A percentile compares a stretch with the other conserved stretches of the same genome.
These are phyloP conservation scores for Dendrobium nobile DNA, from an alignment of 106 monocot genomes.

Conservation along the genomic window DNA sequence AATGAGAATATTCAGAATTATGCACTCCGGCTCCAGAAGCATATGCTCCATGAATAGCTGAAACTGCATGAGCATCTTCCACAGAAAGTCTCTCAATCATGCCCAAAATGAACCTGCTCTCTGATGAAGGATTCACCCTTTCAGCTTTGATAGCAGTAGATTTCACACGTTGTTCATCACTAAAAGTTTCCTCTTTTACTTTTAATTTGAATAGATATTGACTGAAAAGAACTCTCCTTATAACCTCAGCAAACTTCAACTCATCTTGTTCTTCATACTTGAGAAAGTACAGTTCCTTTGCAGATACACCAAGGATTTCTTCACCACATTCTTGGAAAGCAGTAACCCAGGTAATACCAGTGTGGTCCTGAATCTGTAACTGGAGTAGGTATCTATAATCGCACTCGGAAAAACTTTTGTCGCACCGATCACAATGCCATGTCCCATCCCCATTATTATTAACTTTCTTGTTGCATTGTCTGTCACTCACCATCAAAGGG, in stretches of 20 bases:
- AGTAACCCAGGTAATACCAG: constrained; percentile 67
- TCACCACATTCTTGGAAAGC: constrained; percentile 81
- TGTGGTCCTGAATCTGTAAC: constrained; percentile 78
- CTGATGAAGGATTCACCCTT: constrained; percentile 49
- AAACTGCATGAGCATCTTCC: constrained; percentile 22
- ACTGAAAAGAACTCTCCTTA: constrained; percentile 44
- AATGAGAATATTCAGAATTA: too few species aligned
- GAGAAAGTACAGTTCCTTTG: constrained; percentile 57
- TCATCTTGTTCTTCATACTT: constrained; percentile 78
- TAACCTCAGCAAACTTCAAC: constrained; percentile 48
- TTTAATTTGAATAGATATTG: constrained; percentile 74
- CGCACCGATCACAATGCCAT: constrained; percentile 82
- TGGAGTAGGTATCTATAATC: constrained; percentile 72
- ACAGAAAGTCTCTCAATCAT: constrained; percentile 40
- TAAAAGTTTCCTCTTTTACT: constrained; percentile 79
- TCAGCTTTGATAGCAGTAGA: constrained; percentile 61
- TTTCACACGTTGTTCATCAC: constrained; percentile 69
- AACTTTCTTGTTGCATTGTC: constrained; percentile 78
- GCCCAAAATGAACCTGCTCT: constrained; percentile 48
- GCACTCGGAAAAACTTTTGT: constrained; percentile 58
- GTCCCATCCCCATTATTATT: constrained; percentile 81
- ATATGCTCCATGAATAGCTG: too few species aligned
- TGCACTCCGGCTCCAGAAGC: too few species aligned
- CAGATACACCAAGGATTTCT: constrained; percentile 59
- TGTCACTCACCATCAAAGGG: constrained; percentile 41